These are phyloP conservation scores for Trichosporon sp. DNA, from an alignment of 1,284 basidiomycete genomes.

Conservation along the genomic window DNA sequence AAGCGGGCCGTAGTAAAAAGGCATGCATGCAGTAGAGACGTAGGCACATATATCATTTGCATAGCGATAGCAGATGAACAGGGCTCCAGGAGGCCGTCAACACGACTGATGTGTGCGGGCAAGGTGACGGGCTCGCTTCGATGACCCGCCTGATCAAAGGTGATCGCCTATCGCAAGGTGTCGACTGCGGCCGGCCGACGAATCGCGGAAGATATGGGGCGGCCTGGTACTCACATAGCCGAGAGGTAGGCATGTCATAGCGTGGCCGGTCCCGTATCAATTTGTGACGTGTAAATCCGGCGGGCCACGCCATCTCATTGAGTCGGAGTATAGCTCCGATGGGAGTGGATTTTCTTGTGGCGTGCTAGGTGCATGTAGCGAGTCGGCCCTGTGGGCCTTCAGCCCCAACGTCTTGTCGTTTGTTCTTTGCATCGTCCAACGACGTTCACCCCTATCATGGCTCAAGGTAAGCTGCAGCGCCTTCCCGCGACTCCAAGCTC, in stretches of 20 bases:
- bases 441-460: constrained; percentile 17
- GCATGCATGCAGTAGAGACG: constrained; percentile 7
- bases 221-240: neutral
- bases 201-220: neutral
- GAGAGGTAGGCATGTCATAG: neutral
- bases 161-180: neutral
- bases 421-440: constrained; percentile 15
- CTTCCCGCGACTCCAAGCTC: neutral
- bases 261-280: neutral
- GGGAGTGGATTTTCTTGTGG: neutral
- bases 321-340: neutral
- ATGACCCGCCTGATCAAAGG: neutral
- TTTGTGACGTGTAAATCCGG: neutral
- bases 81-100: neutral
- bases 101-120: neutral
- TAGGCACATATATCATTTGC: neutral
- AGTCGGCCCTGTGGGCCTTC: neutral
- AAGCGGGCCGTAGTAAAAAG: constrained; percentile 1
- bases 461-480: constrained; percentile 9
- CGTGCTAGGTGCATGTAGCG: neutral
- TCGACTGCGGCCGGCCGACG: neutral
- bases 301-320: neutral
- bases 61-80: neutral
- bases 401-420: constrained; percentile 1
- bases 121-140: neutral